A percentile compares a stretch with the other conserved stretches of the same genome.
phyloP scores from a whole-genome alignment of 495 filamentous ascomycete genomes.

The Paragyromitra xinjiangensis region DNA sequence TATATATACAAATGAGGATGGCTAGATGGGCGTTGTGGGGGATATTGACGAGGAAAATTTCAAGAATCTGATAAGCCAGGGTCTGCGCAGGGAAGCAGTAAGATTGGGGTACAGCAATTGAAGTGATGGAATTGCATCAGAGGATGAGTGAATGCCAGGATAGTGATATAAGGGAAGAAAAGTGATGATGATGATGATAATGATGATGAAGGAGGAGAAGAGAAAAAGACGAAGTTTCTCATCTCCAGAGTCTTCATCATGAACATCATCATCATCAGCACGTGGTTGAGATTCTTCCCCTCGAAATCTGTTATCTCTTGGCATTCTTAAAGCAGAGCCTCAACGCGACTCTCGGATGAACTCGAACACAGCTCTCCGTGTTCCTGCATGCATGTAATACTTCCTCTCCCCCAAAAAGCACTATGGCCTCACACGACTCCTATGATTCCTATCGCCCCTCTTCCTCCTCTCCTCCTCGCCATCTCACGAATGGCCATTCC shows the following conservation, averaged over 20 bases:
- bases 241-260: background rate
- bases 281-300: background rate
- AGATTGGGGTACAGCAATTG: background rate
- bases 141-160: background rate
- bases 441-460: constrained; percentile 52
- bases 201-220: background rate
- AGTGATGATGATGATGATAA: background rate
- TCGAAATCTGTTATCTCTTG: constrained; percentile 4
- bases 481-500: constrained; percentile 38
- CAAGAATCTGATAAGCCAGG: constrained; percentile 47
- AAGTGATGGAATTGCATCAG: constrained; percentile 2
- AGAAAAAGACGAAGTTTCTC: background rate
- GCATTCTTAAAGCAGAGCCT: constrained; percentile 23
- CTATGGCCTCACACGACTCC: constrained; percentile 43
- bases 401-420: background rate
- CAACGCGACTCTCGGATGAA: constrained; percentile 19
- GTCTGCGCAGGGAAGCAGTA: background rate
- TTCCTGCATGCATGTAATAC: background rate
- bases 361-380: background rate
- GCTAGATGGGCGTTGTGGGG: constrained; percentile 1
- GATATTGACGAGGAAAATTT: constrained; percentile 35
- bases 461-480: constrained; percentile 39
- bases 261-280: background rate
- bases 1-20: background rate
- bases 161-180: background rate